These are phyloP conservation scores for Aspergillus olivimuriae DNA, from an alignment of 495 filamentous ascomycete genomes.

Conservation along the genomic window DNA sequence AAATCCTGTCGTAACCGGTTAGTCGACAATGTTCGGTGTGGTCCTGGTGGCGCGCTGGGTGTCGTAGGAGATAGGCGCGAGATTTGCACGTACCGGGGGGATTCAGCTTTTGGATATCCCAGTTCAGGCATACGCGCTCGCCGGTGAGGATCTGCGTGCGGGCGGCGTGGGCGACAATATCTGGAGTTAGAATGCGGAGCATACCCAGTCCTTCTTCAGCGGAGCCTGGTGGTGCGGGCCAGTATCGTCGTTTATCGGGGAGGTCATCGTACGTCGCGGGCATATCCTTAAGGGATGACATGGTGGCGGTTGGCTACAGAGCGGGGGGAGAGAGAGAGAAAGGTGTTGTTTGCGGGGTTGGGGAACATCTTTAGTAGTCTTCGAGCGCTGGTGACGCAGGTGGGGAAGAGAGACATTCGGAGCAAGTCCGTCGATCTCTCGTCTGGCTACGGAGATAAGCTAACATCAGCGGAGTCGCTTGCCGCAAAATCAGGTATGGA, in stretches of 20 bases:
- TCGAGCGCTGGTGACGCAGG: background rate
- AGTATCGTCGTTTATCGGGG: conserved; percentile 43
- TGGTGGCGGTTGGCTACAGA: conserved; percentile 6
- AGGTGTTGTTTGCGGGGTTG: background rate
- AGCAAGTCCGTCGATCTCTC: conserved; percentile 15
- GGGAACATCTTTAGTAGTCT: background rate
- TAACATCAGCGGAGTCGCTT: too few species aligned
- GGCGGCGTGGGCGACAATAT: conserved; percentile 41
- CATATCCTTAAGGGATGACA: conserved; percentile 18
- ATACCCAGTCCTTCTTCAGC: conserved; percentile 49
- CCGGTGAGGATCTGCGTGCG: conserved; percentile 43
- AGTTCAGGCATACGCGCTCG: conserved; percentile 45
- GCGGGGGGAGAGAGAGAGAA: background rate
- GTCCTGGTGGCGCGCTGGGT: too few species aligned
- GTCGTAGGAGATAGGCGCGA: too few species aligned
- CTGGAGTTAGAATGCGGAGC: conserved; percentile 43
- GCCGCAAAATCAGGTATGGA: too few species aligned
- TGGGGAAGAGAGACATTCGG: conserved; percentile 7
- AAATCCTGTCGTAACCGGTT: conserved; percentile 36
- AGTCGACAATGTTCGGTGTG: background rate
- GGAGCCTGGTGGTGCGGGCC: conserved; percentile 38
- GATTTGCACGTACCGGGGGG: conserved; percentile 34
- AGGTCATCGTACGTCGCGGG: conserved; percentile 43
- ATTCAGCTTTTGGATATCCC: conserved; percentile 44
- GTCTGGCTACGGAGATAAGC: too few species aligned